Percentiles rank a stretch among this genome's conserved stretches.
These are phyloP conservation scores for Phytophthora hybrid DNA, from an alignment of 352 stramenopile species.

Conservation along the genomic window DNA sequence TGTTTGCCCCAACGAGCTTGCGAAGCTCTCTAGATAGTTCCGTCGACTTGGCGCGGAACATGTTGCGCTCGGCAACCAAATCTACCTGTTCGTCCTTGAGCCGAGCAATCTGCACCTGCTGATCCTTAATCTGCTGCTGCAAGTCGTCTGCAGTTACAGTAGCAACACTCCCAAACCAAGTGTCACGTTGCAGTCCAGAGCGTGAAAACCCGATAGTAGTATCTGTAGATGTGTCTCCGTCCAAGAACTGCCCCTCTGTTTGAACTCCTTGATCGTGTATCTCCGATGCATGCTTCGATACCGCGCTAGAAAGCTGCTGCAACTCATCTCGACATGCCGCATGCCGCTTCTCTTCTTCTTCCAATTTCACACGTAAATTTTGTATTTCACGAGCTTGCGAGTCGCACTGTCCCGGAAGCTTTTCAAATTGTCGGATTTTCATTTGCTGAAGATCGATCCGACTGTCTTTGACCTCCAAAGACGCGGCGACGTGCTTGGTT, in stretches of 20 bases:
- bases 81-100: conserved; percentile 51
- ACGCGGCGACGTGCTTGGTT: conserved; percentile 57
- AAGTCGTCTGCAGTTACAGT: conserved; percentile 54
- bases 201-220: conserved; percentile 10
- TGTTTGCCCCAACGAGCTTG: conserved; percentile 58
- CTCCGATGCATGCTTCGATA: conserved; percentile 23
- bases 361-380: conserved; percentile 49
- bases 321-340: conserved; percentile 56
- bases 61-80: conserved; percentile 66
- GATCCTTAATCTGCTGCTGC: conserved; percentile 45
- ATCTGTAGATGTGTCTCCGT: conserved; percentile 14
- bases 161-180: conserved; percentile 42
- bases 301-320: conserved; percentile 26
- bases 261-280: conserved; percentile 50
- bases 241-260: conserved; percentile 52
- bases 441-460: conserved; percentile 76
- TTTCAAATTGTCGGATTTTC: conserved; percentile 73
- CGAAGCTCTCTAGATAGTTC: conserved; percentile 72
- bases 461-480: conserved; percentile 79
- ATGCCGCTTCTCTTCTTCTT: conserved; percentile 60
- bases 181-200: conserved; percentile 31
- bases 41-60: conserved; percentile 54
- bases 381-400: conserved; percentile 61
- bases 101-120: conserved; percentile 36
- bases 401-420: conserved; percentile 56